These are phyloP conservation scores for Fusarium sp. DNA, from an alignment of 2,329 filamentous ascomycete genomes.

Conservation along the genomic window DNA sequence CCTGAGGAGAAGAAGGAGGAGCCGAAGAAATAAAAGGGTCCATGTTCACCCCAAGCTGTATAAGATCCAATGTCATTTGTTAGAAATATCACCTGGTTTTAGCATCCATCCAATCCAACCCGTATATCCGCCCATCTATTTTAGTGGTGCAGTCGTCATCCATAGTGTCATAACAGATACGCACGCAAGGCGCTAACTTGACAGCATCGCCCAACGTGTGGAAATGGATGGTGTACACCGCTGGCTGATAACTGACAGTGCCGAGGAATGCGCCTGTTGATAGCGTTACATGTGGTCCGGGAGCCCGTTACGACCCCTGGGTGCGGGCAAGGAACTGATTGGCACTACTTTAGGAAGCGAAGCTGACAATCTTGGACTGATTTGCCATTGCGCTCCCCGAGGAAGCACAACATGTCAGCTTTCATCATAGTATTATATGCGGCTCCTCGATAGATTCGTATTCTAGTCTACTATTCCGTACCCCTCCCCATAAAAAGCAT, in stretches of 20 bases:
- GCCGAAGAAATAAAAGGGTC: conserved; percentile 80
- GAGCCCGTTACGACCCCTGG: conserved; percentile 12
- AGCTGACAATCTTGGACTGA: conserved; percentile 36
- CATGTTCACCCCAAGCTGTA: conserved; percentile 40
- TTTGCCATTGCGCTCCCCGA: conserved; percentile 14
- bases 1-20: conserved; percentile 92
- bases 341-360: conserved; percentile 34
- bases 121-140: conserved; percentile 2
- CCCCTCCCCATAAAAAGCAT: conserved; percentile 19
- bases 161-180: conserved; percentile 13
- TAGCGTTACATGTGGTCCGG: conserved; percentile 30
- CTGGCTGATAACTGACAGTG: conserved; percentile 16
- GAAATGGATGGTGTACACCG: conserved; percentile 5
- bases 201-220: conserved; percentile 10
- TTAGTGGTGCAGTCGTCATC: conserved; percentile 11
- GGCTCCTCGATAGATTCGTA: conserved; percentile 22
- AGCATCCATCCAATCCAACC: conserved; percentile 13
- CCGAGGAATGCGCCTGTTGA: conserved; percentile 22
- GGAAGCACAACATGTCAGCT: conserved; percentile 34
- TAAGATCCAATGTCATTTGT: conserved; percentile 43
- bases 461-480: not conserved
- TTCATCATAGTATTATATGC: conserved; percentile 22
- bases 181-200: conserved; percentile 4
- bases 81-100: conserved; percentile 45
- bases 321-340: conserved; percentile 33